Base-by-base conservation (phyloP, 306 rosid genomes). In the Heteromeles arbutifolia region DNA sequence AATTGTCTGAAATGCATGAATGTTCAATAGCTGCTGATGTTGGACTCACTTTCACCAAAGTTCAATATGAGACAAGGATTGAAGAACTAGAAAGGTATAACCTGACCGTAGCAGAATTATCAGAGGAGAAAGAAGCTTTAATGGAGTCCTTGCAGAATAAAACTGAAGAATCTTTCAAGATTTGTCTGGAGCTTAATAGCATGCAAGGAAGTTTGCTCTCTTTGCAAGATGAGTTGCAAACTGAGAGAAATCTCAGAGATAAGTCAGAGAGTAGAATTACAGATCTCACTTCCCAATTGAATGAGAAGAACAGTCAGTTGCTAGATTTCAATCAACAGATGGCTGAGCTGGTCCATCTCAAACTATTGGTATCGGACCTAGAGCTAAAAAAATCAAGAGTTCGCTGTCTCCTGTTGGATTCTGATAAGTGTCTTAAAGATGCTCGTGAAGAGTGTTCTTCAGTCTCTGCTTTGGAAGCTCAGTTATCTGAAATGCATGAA, bases 341-440 rank as follows among this genome's bases (percentile, higher is more conserved):
- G 69, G 84, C 80, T 52, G 92, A 91, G 79, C 67, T 87, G 81
- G 84, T 78, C 72, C 72, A 52, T 79, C 93, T 89, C 69, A 93
- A 84, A 86, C 85, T 76, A 82, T 57, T 81, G 74, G 76, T 89
- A 25, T 67, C 78, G 34, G 85, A 84, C 69, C 80, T 93, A 11
- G 96, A 93, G 72, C 78, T 74, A 14, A 93, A 91, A 77, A 93
- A 91, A 72, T 84, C 92, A 74, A 85, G 87, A 84, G 70, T 91
- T 24, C 67, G 54, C 65, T 29, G 82, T 75, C 82, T 78, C 80
- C 82, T 88, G 67, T 77, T 77, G 73, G 82, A 77, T 72, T 86
- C 96, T 53, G 92, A 89, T 80, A 81, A 85, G 8, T 84, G 84
- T 79, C 86, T 95, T 18, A 80, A 85, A 84, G 83, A 75, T 57